phyloP scores from a whole-genome alignment of 768 basidiomycete genomes.

The Trametes cinnabarina region DNA sequence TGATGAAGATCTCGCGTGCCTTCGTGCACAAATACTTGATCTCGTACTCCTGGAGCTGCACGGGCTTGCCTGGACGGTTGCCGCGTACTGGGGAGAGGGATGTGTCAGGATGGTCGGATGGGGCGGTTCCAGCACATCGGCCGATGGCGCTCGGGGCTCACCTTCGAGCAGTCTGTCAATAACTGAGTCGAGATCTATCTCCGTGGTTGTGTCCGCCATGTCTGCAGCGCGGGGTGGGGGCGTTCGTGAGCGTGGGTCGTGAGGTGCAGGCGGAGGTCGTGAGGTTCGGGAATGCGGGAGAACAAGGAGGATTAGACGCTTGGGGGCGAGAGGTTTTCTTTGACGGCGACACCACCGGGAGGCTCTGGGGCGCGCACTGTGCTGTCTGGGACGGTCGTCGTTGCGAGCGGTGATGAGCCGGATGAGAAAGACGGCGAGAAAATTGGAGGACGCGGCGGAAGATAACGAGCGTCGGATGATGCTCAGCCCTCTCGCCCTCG shows the following conservation, averaged over 20 bases:
- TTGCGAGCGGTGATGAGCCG: slow-evolving; percentile 25
- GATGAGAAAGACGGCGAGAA: slow-evolving; percentile 30
- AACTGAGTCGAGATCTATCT: slow-evolving; percentile 99
- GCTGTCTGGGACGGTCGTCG: slow-evolving; percentile 13
- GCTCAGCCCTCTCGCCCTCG: slow-evolving; percentile 15
- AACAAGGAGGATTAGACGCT: slow-evolving; percentile 21
- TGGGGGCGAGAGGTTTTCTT: slow-evolving; percentile 16
- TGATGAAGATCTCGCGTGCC: slow-evolving; percentile 98
- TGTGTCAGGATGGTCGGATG: slow-evolving; percentile 10
- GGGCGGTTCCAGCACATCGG: slow-evolving; percentile 17
- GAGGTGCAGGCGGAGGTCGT: slow-evolving; percentile 20
- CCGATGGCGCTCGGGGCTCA: slow-evolving; percentile 42
- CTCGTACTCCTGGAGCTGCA: slow-evolving; percentile 97
- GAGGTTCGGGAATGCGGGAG: slow-evolving; percentile 20
- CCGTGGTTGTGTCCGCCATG: slow-evolving; percentile 81
- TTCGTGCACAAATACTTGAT: slow-evolving; percentile 99
- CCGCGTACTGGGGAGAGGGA: slow-evolving; percentile 74
- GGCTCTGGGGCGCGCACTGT: neutral
- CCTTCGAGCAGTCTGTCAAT: slow-evolving; percentile 98
- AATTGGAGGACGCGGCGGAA: slow-evolving; percentile 39
- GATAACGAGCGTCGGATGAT: slow-evolving; percentile 36
- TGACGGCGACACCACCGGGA: slow-evolving; percentile 8
- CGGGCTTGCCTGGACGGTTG: slow-evolving; percentile 97
- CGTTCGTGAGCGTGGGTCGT: slow-evolving; percentile 21
- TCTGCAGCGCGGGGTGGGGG: slow-evolving; percentile 17